These are phyloP conservation scores for Symbiodinium pilosum DNA, from an alignment of 73 alveolate species.

Conservation along the genomic window DNA sequence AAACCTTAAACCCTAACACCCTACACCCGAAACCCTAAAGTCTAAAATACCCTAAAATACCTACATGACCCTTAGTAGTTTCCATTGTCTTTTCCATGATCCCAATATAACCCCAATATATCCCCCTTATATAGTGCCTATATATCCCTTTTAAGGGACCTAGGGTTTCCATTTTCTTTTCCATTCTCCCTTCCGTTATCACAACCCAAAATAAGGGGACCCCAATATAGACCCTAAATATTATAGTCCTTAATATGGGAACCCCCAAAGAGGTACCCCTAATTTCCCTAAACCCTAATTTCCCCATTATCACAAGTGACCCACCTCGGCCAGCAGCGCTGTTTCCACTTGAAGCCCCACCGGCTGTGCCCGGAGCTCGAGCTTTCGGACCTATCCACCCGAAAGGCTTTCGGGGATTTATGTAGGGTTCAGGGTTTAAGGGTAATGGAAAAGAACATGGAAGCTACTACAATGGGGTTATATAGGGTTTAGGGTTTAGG, in stretches of 20 bases:
- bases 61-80: too few relatives aligned
- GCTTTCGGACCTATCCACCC: constrained; percentile 72
- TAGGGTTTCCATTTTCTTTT: too few relatives aligned
- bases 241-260: background rate
- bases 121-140: too few relatives aligned
- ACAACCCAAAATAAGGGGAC: too few relatives aligned
- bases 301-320: background rate
- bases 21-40: too few relatives aligned
- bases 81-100: too few relatives aligned
- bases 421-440: background rate
- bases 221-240: background rate
- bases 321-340: constrained; percentile 75
- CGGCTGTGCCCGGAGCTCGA: constrained; percentile 67
- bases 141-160: too few relatives aligned
- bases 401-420: constrained; percentile 10
- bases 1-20: too few relatives aligned
- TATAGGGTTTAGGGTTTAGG: background rate
- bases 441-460: too few relatives aligned
- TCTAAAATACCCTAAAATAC: too few relatives aligned
- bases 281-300: background rate
- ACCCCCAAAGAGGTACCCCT: background rate
- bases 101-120: too few relatives aligned
- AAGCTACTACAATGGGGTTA: background rate
- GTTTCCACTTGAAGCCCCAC: constrained; percentile 73
- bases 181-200: too few relatives aligned